These are phyloP conservation scores for Fusarium circinatum DNA, from an alignment of 2,329 filamentous ascomycete species.

Conservation along the genomic window DNA sequence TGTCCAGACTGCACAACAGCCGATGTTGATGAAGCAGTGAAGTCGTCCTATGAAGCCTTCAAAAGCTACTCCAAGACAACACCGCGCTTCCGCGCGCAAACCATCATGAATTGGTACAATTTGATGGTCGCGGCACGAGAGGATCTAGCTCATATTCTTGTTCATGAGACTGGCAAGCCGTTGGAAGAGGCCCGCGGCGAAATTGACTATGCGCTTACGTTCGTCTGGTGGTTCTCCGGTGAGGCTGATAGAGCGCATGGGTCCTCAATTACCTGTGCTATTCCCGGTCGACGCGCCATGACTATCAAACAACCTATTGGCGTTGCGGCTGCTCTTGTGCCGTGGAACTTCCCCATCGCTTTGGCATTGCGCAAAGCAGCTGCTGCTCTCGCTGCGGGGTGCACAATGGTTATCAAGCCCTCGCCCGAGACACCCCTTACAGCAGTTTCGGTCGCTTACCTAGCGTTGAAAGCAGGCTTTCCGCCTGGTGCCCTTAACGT, in stretches of 20 bases:
- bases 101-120: conserved; percentile 51
- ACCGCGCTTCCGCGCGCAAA: conserved; percentile 47
- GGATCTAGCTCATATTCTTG: conserved; percentile 53
- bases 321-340: conserved; percentile 49
- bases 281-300: conserved; percentile 64
- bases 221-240: conserved; percentile 68
- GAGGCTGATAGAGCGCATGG: conserved; percentile 55
- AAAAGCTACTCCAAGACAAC: conserved; percentile 52
- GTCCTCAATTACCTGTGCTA: conserved; percentile 66
- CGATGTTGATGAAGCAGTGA: conserved; percentile 44
- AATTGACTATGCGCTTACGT: conserved; percentile 64
- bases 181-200: conserved; percentile 64
- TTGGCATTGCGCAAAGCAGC: conserved; percentile 60
- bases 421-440: conserved; percentile 80
- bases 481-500: conserved; percentile 75
- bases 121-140: conserved; percentile 49
- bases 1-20: neutral
- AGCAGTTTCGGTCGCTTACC: conserved; percentile 72
- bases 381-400: conserved; percentile 76
- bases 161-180: conserved; percentile 67
- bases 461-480: conserved; percentile 77
- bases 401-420: conserved; percentile 79
- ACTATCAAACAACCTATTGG: conserved; percentile 69
- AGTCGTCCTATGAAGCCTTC: conserved; percentile 49
- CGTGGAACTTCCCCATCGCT: conserved; percentile 69